Percentiles rank a stretch among this genome's conserved stretches.
These are phyloP conservation scores for Penicillium fimorum DNA, from an alignment of 495 filamentous ascomycete genomes.

Conservation along the genomic window DNA sequence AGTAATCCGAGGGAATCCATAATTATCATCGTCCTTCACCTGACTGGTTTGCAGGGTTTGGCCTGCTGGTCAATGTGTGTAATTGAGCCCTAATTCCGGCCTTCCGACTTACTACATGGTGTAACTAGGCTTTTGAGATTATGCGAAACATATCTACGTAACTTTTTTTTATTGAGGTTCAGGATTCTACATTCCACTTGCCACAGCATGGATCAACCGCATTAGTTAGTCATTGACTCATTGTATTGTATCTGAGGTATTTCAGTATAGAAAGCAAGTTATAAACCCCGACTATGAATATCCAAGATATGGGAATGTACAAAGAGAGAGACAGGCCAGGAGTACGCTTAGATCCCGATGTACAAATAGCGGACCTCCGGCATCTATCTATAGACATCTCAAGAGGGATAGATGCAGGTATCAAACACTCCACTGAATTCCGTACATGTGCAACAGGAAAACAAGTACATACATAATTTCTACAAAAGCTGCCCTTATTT, in stretches of 20 bases:
- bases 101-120: constrained; percentile 4
- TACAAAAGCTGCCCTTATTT: constrained; percentile 1
- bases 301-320: background rate
- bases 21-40: background rate
- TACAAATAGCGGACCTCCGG: constrained; percentile 9
- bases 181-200: background rate
- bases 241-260: background rate
- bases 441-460: constrained; percentile 5
- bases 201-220: background rate
- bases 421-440: constrained; percentile 1
- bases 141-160: constrained; percentile 5
- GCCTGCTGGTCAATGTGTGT: background rate
- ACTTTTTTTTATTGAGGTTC: background rate
- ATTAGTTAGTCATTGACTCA: background rate
- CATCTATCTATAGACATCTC: constrained; percentile 12
- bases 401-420: constrained; percentile 4
- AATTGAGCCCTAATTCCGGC: constrained; percentile 4
- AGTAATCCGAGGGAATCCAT: background rate
- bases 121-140: background rate
- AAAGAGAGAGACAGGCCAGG: background rate
- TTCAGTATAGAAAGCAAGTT: background rate
- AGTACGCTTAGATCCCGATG: constrained; percentile 2
- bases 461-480: background rate
- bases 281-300: background rate
- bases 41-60: constrained; percentile 5